Evolutionary conservation across 768 basidiomycete species (phyloP).

Genomic region (Hysterangium stoloniferum): DNA sequence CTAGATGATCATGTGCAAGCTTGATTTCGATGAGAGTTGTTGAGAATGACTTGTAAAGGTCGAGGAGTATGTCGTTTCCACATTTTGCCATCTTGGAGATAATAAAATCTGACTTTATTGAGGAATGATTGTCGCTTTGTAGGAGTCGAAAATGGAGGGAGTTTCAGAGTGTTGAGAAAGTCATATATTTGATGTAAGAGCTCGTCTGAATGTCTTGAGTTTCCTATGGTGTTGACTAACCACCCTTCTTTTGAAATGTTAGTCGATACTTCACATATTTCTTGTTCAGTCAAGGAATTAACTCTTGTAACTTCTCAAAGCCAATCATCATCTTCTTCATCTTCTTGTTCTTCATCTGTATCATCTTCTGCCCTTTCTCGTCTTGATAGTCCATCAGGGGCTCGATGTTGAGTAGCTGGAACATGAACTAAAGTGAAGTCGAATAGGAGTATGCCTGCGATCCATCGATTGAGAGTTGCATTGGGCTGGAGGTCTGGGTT

Average conservation of each 20-base stretch:
- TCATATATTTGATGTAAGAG: too few species aligned
- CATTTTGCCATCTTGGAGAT: too few species aligned
- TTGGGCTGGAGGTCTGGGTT: slow-evolving; percentile 30
- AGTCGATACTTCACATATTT: too few species aligned
- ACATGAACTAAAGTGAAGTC: slow-evolving; percentile 32
- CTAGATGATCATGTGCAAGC: too few species aligned
- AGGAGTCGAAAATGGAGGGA: too few species aligned
- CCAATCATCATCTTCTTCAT: slow-evolving; percentile 12
- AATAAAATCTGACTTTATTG: too few species aligned
- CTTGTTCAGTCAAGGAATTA: neutral
- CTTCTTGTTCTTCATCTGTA: slow-evolving; percentile 9
- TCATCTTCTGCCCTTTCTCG: slow-evolving; percentile 17
- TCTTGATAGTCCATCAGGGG: slow-evolving; percentile 33
- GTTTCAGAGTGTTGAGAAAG: too few species aligned
- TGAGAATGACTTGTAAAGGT: too few species aligned
- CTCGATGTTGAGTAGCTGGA: slow-evolving; percentile 25
- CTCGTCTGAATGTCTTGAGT: too few species aligned
- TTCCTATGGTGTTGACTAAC: slow-evolving; percentile 1
- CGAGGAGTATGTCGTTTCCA: too few species aligned
- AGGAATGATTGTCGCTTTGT: too few species aligned
- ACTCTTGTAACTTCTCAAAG: neutral
- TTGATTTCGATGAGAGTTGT: too few species aligned
- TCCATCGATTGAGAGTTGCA: slow-evolving; percentile 35
- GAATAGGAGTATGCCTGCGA: slow-evolving; percentile 30
- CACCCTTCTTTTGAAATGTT: neutral